phyloP scores from a whole-genome alignment of 1,284 basidiomycete genomes.

The Leccinum fuscescens region DNA sequence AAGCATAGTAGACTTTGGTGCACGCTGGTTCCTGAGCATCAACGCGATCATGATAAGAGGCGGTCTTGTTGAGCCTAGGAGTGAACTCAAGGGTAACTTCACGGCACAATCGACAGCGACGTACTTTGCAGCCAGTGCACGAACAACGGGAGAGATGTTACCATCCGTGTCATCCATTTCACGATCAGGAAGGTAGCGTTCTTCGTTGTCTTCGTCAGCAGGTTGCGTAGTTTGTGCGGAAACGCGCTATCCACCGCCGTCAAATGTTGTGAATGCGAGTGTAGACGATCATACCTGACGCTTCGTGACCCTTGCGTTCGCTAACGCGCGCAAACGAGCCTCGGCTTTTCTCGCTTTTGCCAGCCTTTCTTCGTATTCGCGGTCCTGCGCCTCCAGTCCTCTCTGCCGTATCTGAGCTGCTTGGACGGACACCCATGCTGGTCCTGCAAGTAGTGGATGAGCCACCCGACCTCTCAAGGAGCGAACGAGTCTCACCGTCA shows the following conservation, averaged over 20 bases:
- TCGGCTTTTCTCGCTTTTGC: constrained; percentile 61
- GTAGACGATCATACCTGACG: constrained; percentile 45
- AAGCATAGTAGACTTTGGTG: constrained; percentile 89
- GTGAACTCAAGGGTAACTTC: background rate
- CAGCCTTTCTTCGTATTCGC: constrained; percentile 61
- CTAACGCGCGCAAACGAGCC: constrained; percentile 54
- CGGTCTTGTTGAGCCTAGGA: constrained; percentile 16
- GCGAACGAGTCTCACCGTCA: constrained; percentile 31
- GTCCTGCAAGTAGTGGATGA: constrained; percentile 43
- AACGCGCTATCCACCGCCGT: constrained; percentile 26
- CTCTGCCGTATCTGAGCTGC: constrained; percentile 62
- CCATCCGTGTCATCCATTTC: constrained; percentile 41
- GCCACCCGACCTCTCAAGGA: background rate
- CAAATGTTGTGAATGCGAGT: constrained; percentile 1
- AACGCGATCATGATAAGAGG: constrained; percentile 7
- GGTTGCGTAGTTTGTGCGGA: background rate
- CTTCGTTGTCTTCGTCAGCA: constrained; percentile 41
- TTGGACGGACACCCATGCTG: constrained; percentile 82
- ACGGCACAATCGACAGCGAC: constrained; percentile 20
- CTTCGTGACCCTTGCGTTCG: constrained; percentile 58
- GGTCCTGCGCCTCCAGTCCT: constrained; percentile 66
- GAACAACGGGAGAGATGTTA: constrained; percentile 76
- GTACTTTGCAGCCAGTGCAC: constrained; percentile 79
- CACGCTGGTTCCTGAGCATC: constrained; percentile 54
- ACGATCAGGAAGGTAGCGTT: constrained; percentile 64